A percentile compares a stretch with the other conserved stretches of the same genome.
Evolutionary conservation across 73 alveolate species (phyloP).

Genomic region (Paraurostyla sp.): DNA sequence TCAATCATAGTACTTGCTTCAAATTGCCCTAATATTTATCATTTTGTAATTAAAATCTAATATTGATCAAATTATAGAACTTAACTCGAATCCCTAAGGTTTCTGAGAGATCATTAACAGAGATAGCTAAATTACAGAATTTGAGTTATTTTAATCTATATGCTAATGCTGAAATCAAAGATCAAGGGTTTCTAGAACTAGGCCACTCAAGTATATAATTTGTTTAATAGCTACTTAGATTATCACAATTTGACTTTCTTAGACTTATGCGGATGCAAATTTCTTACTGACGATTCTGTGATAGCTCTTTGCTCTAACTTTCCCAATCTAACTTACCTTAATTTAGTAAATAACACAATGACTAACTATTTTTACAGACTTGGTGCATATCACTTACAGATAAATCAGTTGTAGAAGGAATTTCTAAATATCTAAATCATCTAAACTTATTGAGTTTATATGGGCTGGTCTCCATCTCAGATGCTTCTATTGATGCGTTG

Average conservation of each 20-base stretch:
- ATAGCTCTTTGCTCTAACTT: not conserved
- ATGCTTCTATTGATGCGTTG: conserved; percentile 37
- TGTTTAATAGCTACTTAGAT: not conserved
- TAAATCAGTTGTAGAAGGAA: conserved; percentile 56
- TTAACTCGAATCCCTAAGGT: conserved; percentile 59
- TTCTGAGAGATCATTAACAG: not conserved
- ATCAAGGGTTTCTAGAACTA: conserved; percentile 4
- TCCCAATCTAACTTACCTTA: conserved; percentile 39
- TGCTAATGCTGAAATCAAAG: conserved; percentile 58
- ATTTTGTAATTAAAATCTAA: not conserved
- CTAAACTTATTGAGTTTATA: conserved; percentile 35
- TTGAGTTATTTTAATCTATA: conserved; percentile 52
- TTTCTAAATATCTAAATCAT: not conserved
- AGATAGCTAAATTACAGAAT: not conserved
- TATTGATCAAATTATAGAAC: not conserved
- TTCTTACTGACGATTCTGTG: conserved; percentile 36
- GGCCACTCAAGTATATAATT: not conserved
- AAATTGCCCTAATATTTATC: conserved; percentile 27
- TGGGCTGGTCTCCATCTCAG: conserved; percentile 64
- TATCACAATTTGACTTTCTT: conserved; percentile 17
- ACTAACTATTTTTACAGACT: conserved; percentile 5
- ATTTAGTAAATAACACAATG: conserved; percentile 13
- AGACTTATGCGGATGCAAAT: conserved; percentile 70
- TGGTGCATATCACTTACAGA: conserved; percentile 69
- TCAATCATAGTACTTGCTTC: not conserved